Base-by-base conservation (phyloP, 495 filamentous ascomycete genomes). In the Neurospora sp. region DNA sequence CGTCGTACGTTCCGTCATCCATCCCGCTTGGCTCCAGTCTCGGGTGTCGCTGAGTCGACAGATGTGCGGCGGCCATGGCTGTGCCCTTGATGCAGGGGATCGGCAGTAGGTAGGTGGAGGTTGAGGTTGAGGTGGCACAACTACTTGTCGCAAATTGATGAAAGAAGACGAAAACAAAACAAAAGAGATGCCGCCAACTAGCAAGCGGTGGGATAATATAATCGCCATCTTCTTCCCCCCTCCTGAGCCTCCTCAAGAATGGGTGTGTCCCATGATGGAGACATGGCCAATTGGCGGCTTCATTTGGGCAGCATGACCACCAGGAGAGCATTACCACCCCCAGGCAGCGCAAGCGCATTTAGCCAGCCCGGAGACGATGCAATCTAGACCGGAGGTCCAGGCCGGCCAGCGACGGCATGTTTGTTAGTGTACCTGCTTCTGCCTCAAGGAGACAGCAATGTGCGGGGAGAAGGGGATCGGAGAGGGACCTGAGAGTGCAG, bases 1-100 rank as follows among this genome's bases (percentile, higher is more conserved):
- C 70, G 73, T 77, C 71, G 53, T 61, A 61, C 53, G 53, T 35
- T 61, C 53, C 53, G 53, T 61, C 53, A 61, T 61, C 27, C 53
- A 31, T 61, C 53, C 53, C 53, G 6, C 53, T 35, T 61, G 27
- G 53, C 27, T 61, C 53, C 27, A 35, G 53, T 61, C 53, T 61
- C 53, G 14, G 53, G 27, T 61, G 53, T 61, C 53, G 35, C 53
- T 31, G 53, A 35, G 27, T 18, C 27, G 53, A 61, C 27, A 61
- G 27, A 35, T 61, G 27, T 61, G 27, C 27, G 53, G 27, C 22
- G 27, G 14, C 53, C 27, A 61, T 61, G 53, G 53, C 53, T 61
- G 53, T 35, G 53, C 27, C 53, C 27, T 61, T 61, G 53, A 18
- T 35, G 53, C 53, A 61, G 53, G 53, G 27, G 27, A 9, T 61